These are phyloP conservation scores for Umbelopsis ramanniana DNA, from an alignment of 192 early-diverging fungal genomes.

Conservation along the genomic window DNA sequence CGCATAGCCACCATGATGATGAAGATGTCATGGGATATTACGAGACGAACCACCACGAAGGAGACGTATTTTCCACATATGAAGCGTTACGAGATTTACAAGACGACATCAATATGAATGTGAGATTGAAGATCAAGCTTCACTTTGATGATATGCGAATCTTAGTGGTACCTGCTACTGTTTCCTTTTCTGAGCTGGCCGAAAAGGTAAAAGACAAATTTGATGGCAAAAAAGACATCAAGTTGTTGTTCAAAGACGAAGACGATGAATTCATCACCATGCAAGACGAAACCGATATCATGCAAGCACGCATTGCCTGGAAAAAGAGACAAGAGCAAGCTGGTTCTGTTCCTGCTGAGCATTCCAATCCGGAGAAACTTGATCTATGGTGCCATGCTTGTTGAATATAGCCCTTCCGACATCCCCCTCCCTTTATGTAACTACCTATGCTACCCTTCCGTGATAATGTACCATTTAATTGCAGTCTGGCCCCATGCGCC, in stretches of 20 bases:
- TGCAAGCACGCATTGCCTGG: conserved; percentile 58
- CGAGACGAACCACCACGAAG: neutral
- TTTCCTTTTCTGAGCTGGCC: conserved; percentile 57
- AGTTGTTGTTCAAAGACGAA: conserved; percentile 86
- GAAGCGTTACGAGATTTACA: conserved; percentile 17
- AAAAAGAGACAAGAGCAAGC: conserved; percentile 12
- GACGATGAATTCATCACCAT: conserved; percentile 83
- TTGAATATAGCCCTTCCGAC: neutral
- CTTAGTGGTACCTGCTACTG: conserved; percentile 55
- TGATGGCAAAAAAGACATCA: conserved; percentile 43
- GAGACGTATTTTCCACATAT: conserved; percentile 12
- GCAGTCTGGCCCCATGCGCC: conserved; percentile 1
- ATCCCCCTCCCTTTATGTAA: neutral
- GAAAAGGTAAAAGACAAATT: conserved; percentile 67
- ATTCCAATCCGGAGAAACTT: conserved; percentile 14
- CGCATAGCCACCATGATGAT: neutral
- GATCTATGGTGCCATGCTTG: neutral
- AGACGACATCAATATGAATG: conserved; percentile 15
- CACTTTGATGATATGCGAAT: conserved; percentile 71
- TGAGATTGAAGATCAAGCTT: conserved; percentile 64
- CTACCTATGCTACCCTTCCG: neutral
- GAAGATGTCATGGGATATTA: conserved; percentile 19
- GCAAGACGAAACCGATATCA: conserved; percentile 89
- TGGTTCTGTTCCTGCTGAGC: conserved; percentile 7
- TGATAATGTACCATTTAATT: conserved; percentile 20